These are phyloP conservation scores for Astragalus membranaceus DNA, from an alignment of 306 rosid species.

Conservation along the genomic window DNA sequence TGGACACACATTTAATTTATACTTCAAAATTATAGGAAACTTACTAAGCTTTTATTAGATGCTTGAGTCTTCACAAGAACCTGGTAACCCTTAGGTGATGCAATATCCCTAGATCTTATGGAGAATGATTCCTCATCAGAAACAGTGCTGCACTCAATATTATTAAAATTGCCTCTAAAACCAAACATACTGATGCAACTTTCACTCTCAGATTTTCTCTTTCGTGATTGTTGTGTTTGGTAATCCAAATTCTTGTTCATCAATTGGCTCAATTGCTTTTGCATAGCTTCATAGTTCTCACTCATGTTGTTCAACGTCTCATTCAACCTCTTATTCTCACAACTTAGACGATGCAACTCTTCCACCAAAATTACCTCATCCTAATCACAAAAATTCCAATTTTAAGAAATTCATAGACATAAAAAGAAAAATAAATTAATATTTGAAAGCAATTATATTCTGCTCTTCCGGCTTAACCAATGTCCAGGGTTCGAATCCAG, in stretches of 20 bases:
- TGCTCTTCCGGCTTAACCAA: too few species aligned
- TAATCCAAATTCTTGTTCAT: conserved; percentile 10
- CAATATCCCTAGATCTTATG: conserved; percentile 33
- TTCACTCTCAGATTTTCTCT: conserved; percentile 45
- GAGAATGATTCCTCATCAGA: conserved; percentile 39
- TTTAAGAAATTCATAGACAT: neutral
- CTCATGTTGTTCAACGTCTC: conserved; percentile 34
- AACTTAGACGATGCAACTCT: conserved; percentile 43
- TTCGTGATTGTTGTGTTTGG: conserved; percentile 13
- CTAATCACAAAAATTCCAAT: neutral
- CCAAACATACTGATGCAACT: conserved; percentile 3
- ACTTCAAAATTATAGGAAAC: neutral
- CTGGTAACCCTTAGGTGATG: conserved; percentile 43
- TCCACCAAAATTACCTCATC: conserved; percentile 21
- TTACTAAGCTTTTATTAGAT: conserved; percentile 60
- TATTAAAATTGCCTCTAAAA: neutral
- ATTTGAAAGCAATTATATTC: too few species aligned
- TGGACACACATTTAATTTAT: neutral
- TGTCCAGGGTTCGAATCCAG: too few species aligned
- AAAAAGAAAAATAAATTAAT: neutral
- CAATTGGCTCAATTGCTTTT: conserved; percentile 35
- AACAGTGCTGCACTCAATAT: conserved; percentile 37
- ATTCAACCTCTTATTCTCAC: conserved; percentile 59
- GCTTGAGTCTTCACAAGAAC: conserved; percentile 52
- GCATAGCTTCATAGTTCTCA: conserved; percentile 38